These are phyloP conservation scores for Sporothrix humicola DNA, from an alignment of 2,329 filamentous ascomycete species.

Conservation along the genomic window DNA sequence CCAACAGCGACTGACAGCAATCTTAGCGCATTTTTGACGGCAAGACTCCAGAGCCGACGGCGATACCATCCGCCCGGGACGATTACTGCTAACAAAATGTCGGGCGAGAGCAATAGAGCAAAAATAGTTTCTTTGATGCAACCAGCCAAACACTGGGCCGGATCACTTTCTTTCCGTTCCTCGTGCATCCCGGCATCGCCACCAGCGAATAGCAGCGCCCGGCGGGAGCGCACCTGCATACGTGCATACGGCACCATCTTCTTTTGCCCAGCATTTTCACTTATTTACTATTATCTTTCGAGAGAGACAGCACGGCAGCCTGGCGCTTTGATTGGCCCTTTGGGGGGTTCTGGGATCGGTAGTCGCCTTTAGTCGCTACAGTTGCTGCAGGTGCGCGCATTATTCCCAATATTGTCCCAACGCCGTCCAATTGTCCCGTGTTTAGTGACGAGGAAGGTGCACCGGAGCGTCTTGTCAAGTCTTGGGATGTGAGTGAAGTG, in stretches of 20 bases:
- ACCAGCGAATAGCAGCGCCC: neutral
- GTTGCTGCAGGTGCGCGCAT: slow-evolving; percentile 20
- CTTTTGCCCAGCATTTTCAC: too few relatives aligned
- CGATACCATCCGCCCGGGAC: slow-evolving; percentile 3
- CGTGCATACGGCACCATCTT: too few relatives aligned
- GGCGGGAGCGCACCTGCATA: slow-evolving; percentile 1
- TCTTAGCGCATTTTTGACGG: neutral
- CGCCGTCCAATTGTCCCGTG: neutral
- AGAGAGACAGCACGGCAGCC: neutral
- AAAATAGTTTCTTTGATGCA: neutral
- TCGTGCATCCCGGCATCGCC: neutral
- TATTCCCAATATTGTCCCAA: neutral
- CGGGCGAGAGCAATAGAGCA: neutral
- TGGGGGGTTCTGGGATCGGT: neutral
- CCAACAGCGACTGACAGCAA: neutral
- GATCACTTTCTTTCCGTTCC: slow-evolving; percentile 10
- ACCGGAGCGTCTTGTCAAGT: neutral
- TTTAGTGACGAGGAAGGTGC: slow-evolving; percentile 1
- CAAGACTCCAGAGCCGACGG: slow-evolving; percentile 22
- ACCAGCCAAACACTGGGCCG: neutral
- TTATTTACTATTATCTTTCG: too few relatives aligned
- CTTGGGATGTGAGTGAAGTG: neutral
- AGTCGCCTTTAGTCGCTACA: neutral
- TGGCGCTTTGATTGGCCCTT: neutral
- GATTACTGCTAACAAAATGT: too few relatives aligned